phyloP scores from a whole-genome alignment of 345 rosid species.

The Arabidopsis suecica region DNA sequence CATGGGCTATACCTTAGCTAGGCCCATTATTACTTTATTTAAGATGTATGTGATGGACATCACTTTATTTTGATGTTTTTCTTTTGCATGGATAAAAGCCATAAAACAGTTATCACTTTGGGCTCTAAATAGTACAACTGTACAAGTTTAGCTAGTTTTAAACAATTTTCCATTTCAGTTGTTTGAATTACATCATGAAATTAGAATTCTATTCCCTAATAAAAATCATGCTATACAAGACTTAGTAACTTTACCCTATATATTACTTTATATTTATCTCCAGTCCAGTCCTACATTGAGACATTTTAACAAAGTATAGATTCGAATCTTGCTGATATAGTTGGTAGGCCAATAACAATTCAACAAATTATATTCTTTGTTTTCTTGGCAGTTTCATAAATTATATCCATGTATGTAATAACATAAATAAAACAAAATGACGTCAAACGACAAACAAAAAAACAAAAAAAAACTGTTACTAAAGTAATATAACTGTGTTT shows the following conservation, averaged over 20 bases:
- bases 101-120: neutral
- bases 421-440: neutral
- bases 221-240: no score
- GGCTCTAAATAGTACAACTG: neutral
- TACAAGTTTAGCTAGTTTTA: no score
- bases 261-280: no score
- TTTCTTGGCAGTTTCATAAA: no score
- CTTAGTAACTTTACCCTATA: no score
- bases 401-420: no score
- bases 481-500: constrained; percentile 17
- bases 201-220: no score
- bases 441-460: constrained; percentile 4
- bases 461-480: neutral
- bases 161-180: no score
- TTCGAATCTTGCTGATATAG: no score
- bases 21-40: neutral
- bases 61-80: no score
- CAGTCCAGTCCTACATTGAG: neutral
- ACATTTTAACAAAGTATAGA: neutral
- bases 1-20: neutral
- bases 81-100: neutral
- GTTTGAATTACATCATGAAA: no score
- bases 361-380: neutral
- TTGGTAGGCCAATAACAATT: neutral
- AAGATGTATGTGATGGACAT: neutral